These are phyloP conservation scores for Aurifilum marmelostoma DNA, from an alignment of 2,329 filamentous ascomycete genomes.

Conservation along the genomic window DNA sequence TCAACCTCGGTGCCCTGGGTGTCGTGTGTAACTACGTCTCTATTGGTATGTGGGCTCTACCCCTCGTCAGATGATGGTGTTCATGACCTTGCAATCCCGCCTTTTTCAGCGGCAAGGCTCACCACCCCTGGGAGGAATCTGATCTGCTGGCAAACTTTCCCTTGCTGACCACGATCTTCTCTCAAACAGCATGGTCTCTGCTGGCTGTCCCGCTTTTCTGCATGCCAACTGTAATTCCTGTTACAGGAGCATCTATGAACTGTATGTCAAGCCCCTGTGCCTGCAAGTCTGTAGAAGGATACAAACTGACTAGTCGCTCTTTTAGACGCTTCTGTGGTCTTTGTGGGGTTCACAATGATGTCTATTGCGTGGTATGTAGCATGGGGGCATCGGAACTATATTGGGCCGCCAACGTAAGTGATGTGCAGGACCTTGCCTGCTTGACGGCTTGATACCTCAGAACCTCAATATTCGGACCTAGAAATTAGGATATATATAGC, in stretches of 20 bases:
- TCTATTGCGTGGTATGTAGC: conserved; percentile 68
- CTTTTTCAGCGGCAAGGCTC: too few relatives aligned
- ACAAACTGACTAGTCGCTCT: not conserved
- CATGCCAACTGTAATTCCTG: conserved; percentile 68
- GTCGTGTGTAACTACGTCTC: conserved; percentile 65
- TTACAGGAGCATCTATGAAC: conserved; percentile 65
- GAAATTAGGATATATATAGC: not conserved
- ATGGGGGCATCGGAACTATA: conserved; percentile 72
- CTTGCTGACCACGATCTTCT: conserved; percentile 35
- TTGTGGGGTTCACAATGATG: conserved; percentile 65
- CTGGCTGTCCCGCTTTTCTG: conserved; percentile 75
- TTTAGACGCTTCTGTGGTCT: conserved; percentile 69
- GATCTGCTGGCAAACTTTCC: not conserved
- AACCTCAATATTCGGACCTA: not conserved
- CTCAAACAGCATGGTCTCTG: conserved; percentile 60
- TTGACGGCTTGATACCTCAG: not conserved
- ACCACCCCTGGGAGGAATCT: too few relatives aligned
- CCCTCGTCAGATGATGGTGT: not conserved
- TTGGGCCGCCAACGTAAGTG: conserved; percentile 54
- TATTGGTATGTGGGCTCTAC: conserved; percentile 50
- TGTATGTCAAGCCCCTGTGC: conserved; percentile 38
- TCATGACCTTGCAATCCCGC: not conserved
- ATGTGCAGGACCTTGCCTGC: not conserved
- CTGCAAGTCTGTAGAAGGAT: not conserved
- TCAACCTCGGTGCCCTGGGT: conserved; percentile 66